A percentile compares a stretch with the other conserved stretches of the same genome.
phyloP scores from a whole-genome alignment of 1,284 basidiomycete species.

The Rhodotorula sp. region DNA sequence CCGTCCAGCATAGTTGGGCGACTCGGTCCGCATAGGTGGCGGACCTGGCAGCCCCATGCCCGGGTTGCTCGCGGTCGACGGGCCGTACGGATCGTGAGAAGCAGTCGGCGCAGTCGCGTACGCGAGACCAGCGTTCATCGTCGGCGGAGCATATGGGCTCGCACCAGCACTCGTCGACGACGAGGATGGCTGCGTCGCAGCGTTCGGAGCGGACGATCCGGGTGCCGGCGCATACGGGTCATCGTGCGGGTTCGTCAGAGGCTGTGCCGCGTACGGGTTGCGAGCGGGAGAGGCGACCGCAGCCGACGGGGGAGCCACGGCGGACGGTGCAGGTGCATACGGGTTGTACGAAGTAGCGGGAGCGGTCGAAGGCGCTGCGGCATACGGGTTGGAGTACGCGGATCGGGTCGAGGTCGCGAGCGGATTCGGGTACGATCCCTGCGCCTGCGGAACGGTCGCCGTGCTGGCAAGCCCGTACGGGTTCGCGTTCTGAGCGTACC shows the following conservation, averaged over 20 bases:
- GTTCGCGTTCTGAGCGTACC: background rate
- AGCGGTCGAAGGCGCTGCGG: background rate
- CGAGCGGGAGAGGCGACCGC: slow-evolving; percentile 16
- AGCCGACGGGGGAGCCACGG: background rate
- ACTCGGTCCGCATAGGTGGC: slow-evolving; percentile 44
- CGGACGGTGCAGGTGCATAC: slow-evolving; percentile 1
- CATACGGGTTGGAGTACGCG: slow-evolving; percentile 27
- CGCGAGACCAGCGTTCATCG: slow-evolving; percentile 25
- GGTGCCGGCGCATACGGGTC: slow-evolving; percentile 38
- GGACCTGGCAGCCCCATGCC: slow-evolving; percentile 42
- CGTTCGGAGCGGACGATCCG: slow-evolving; percentile 32
- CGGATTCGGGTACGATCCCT: background rate
- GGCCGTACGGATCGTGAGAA: slow-evolving; percentile 34
- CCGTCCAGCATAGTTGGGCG: slow-evolving; percentile 47
- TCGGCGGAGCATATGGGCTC: slow-evolving; percentile 16
- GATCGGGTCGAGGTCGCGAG: slow-evolving; percentile 14
- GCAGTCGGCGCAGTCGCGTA: slow-evolving; percentile 38
- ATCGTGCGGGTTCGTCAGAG: slow-evolving; percentile 26
- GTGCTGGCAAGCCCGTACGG: background rate
- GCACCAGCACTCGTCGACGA: background rate
- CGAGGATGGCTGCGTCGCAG: background rate
- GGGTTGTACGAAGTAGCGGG: slow-evolving; percentile 18
- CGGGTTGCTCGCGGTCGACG: slow-evolving; percentile 15
- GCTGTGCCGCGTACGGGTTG: slow-evolving; percentile 29
- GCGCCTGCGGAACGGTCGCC: background rate